A percentile compares a stretch with the other conserved stretches of the same genome.
Evolutionary conservation across 306 rosid species (phyloP).

Genomic region (Rosa lucieae): DNA sequence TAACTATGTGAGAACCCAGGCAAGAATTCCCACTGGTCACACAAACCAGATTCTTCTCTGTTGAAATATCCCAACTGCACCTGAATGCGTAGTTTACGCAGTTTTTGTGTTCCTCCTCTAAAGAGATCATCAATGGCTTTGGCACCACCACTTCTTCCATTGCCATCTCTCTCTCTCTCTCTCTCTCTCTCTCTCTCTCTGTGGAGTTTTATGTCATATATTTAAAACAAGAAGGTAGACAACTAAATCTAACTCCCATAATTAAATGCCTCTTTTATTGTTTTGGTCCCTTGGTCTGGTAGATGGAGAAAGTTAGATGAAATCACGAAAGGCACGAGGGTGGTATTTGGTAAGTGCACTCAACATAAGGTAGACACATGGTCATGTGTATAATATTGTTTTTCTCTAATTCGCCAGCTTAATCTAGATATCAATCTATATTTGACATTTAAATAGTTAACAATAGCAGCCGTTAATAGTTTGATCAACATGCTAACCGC

Average conservation of each 20-base stretch:
- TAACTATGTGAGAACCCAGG: constrained; percentile 12
- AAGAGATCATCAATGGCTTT: background rate
- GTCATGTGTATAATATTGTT: background rate
- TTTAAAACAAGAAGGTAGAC: background rate
- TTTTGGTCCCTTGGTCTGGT: background rate
- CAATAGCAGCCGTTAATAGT: background rate
- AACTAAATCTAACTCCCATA: background rate
- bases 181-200: background rate
- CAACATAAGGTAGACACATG: background rate
- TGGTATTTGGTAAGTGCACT: constrained; percentile 11
- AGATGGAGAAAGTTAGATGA: constrained; percentile 11
- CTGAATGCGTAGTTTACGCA: constrained; percentile 9
- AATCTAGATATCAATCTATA: background rate
- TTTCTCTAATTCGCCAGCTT: background rate
- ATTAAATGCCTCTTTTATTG: background rate
- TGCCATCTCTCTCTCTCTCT: background rate
- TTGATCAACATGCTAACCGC: background rate
- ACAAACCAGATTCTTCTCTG: constrained; percentile 14
- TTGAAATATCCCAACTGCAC: constrained; percentile 3
- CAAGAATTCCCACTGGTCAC: constrained; percentile 20
- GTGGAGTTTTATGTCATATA: background rate
- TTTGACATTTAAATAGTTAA: background rate
- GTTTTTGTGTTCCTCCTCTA: background rate
- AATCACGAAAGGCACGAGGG: constrained; percentile 12
- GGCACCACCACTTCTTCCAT: background rate